phyloP scores from a whole-genome alignment of 2,329 filamentous ascomycete species.

The Trichophyton benhamiae region DNA sequence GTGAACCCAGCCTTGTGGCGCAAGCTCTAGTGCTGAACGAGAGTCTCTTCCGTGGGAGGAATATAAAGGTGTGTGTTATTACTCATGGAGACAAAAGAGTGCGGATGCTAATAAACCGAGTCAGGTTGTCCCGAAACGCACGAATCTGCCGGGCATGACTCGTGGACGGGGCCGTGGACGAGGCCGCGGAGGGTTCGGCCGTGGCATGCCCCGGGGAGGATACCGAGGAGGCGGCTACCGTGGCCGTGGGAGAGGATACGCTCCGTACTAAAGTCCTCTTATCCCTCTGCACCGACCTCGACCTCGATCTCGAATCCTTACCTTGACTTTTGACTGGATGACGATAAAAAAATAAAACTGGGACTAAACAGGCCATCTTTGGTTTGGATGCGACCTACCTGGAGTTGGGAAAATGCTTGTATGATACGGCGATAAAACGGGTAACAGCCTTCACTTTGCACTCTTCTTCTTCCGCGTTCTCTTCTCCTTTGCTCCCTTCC shows the following conservation, averaged over 20 bases:
- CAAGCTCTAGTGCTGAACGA: conserved; percentile 93
- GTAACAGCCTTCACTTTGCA: background rate
- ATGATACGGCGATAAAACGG: conserved; percentile 3
- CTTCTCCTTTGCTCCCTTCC: background rate
- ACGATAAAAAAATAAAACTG: background rate
- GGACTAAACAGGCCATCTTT: background rate
- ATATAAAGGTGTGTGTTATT: conserved; percentile 69
- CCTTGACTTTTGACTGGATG: background rate
- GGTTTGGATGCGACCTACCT: background rate
- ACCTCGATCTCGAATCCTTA: too few relatives aligned
- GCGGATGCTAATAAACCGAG: too few relatives aligned
- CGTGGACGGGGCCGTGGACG: conserved; percentile 50
- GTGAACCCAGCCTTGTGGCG: conserved; percentile 81
- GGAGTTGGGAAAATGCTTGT: conserved; percentile 6
- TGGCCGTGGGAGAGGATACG: conserved; percentile 31
- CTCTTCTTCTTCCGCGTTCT: background rate
- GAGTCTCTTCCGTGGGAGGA: conserved; percentile 85
- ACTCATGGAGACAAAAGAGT: conserved; percentile 15
- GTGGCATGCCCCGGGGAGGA: conserved; percentile 11
- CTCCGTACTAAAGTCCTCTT: conserved; percentile 28
- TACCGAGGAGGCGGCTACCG: conserved; percentile 21
- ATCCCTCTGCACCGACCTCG: too few relatives aligned
- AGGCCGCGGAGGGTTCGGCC: conserved; percentile 35
- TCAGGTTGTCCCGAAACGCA: conserved; percentile 73
- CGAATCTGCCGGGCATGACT: conserved; percentile 89